Evolutionary conservation across 441 rosid genomes (phyloP).

Genomic region (Heliophila coronopifolia): DNA sequence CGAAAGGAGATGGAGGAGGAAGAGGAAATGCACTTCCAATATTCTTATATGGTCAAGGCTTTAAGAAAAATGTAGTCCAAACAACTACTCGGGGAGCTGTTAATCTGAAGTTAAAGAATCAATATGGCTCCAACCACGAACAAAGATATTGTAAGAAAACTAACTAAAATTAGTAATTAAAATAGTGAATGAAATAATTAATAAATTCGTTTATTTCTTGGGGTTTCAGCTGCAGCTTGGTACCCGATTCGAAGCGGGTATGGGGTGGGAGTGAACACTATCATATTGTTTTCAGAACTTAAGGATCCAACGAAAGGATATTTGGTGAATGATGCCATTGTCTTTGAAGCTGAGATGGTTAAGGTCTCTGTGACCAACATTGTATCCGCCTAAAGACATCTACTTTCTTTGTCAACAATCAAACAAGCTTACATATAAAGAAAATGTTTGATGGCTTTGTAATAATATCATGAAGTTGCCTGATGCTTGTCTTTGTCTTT

Average conservation of each 20-base stretch:
- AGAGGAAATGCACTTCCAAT: constrained; percentile 19
- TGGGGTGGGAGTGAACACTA: constrained; percentile 29
- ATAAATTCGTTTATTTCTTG: not conserved
- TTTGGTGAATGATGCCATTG: constrained; percentile 27
- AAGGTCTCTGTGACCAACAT: constrained; percentile 30
- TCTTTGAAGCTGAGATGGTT: constrained; percentile 31
- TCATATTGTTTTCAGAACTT: constrained; percentile 10
- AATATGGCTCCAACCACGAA: constrained; percentile 17
- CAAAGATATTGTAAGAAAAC: constrained; percentile 24
- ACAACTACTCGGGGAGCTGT: constrained; percentile 29
- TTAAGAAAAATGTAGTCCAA: constrained; percentile 2
- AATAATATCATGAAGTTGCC: too few species aligned
- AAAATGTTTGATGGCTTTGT: not conserved
- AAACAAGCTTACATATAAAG: not conserved
- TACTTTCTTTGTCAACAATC: not conserved
- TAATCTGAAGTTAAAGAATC: constrained; percentile 22
- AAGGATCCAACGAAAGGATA: constrained; percentile 15
- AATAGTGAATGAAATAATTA: not conserved
- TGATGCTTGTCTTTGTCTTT: too few species aligned
- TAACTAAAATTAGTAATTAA: too few species aligned
- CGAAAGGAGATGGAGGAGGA: constrained; percentile 24
- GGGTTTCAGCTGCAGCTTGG: constrained; percentile 28
- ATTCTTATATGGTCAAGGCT: constrained; percentile 13
- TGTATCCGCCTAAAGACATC: constrained; percentile 8
- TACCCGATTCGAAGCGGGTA: constrained; percentile 14